Evolutionary conservation across 306 rosid genomes (phyloP).

Genomic region (Fragaria nilgerrensis): DNA sequence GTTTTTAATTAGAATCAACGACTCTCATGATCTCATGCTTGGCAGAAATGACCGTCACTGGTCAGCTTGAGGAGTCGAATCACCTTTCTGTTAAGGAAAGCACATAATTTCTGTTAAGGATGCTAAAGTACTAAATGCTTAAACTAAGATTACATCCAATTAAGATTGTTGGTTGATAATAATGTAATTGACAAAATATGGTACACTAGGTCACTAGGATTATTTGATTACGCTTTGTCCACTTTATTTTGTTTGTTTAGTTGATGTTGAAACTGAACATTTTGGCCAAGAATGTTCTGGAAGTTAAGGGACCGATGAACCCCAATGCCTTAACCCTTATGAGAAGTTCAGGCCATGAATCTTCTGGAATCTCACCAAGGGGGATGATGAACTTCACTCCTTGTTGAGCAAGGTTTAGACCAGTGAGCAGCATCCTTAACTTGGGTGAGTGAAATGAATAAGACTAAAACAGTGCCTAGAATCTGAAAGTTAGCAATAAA

Average conservation of each 20-base stretch:
- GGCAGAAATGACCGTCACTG: neutral
- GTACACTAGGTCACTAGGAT: neutral
- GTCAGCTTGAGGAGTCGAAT: neutral
- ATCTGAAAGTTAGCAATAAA: too few relatives aligned
- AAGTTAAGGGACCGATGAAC: neutral
- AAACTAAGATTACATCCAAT: neutral
- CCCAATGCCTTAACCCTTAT: neutral
- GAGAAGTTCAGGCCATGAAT: constrained; percentile 5
- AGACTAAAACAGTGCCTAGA: too few relatives aligned
- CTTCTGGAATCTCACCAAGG: neutral
- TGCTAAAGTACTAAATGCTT: neutral
- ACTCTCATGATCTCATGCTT: neutral
- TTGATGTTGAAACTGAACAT: neutral
- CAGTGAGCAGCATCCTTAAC: too few relatives aligned
- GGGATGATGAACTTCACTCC: neutral
- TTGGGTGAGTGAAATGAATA: too few relatives aligned
- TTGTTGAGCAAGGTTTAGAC: too few relatives aligned
- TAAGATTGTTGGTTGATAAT: neutral
- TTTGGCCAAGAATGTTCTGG: neutral
- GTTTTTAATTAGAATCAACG: too few relatives aligned
- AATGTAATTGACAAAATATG: neutral
- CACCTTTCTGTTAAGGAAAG: neutral
- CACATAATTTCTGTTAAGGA: neutral
- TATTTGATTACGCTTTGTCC: neutral
- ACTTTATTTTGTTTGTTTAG: neutral